These are phyloP conservation scores for Balansia obtecta DNA, from an alignment of 2,329 filamentous ascomycete species.

Conservation along the genomic window DNA sequence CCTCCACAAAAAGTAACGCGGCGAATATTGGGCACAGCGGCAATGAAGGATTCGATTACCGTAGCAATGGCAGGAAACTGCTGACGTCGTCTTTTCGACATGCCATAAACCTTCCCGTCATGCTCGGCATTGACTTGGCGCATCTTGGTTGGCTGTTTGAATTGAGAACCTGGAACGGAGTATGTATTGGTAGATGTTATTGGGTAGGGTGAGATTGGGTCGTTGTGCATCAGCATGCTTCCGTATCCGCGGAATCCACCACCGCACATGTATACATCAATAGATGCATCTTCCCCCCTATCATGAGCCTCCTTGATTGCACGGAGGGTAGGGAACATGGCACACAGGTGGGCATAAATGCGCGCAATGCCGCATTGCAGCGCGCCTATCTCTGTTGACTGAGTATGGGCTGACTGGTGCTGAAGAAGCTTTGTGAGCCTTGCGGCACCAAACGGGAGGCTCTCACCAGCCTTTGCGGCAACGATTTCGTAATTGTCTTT, in stretches of 20 bases:
- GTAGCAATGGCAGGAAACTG: constrained; percentile 79
- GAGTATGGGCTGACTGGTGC: constrained; percentile 24
- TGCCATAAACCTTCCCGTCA: constrained; percentile 53
- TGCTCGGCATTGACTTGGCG: constrained; percentile 35
- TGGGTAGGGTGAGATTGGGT: constrained; percentile 64
- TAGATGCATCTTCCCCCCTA: constrained; percentile 22
- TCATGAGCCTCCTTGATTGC: constrained; percentile 24
- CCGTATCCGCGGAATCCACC: constrained; percentile 88
- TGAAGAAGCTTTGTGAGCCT: constrained; percentile 39
- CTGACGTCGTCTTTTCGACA: constrained; percentile 64
- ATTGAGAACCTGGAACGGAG: constrained; percentile 46
- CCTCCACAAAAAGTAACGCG: constrained; percentile 76
- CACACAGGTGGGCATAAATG: constrained; percentile 44
- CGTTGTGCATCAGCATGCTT: constrained; percentile 73
- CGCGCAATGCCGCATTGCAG: constrained; percentile 45
- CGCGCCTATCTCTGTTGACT: constrained; percentile 35
- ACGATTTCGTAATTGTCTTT: constrained; percentile 33
- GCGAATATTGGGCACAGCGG: constrained; percentile 56
- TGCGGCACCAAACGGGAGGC: constrained; percentile 50
- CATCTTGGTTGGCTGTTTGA: constrained; percentile 42
- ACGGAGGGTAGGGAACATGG: constrained; percentile 36
- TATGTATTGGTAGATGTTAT: constrained; percentile 76
- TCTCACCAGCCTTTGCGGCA: constrained; percentile 43
- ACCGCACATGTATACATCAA: constrained; percentile 75
- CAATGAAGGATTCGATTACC: constrained; percentile 63